These are phyloP conservation scores for Penicillium sp. DNA, from an alignment of 2,329 filamentous ascomycete species.

Conservation along the genomic window DNA sequence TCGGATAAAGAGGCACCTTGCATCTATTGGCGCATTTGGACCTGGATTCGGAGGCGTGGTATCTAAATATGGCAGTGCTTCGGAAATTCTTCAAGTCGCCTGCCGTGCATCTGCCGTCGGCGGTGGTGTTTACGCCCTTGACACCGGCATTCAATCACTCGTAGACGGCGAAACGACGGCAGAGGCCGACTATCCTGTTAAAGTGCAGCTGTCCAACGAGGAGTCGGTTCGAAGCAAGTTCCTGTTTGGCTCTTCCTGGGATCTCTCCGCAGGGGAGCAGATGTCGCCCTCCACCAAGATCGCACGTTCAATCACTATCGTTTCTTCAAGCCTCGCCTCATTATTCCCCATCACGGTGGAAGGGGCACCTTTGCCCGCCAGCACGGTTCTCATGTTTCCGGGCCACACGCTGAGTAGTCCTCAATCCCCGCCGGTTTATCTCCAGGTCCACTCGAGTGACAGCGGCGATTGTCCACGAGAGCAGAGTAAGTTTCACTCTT, in stretches of 20 bases:
- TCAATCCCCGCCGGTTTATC: constrained; percentile 52
- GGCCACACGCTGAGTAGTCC: constrained; percentile 29
- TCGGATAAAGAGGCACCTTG: constrained; percentile 73
- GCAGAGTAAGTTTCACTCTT: constrained; percentile 72
- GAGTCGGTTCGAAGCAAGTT: constrained; percentile 38
- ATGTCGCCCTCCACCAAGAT: constrained; percentile 38
- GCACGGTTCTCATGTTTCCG: constrained; percentile 50
- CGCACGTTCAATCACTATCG: constrained; percentile 65
- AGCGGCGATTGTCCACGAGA: constrained; percentile 84
- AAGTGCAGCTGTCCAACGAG: constrained; percentile 36
- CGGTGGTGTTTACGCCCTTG: constrained; percentile 84
- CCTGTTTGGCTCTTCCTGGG: constrained; percentile 39
- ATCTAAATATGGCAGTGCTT: constrained; percentile 87
- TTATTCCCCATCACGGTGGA: constrained; percentile 73
- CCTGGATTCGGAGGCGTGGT: constrained; percentile 85
- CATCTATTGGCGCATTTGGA: constrained; percentile 83
- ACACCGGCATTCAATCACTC: constrained; percentile 58
- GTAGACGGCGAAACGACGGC: constrained; percentile 10
- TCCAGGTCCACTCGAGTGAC: constrained; percentile 78
- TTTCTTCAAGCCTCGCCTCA: constrained; percentile 62
- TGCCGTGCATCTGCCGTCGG: constrained; percentile 90
- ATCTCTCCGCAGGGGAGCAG: constrained; percentile 29
- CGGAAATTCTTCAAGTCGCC: constrained; percentile 86
- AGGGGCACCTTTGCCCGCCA: constrained; percentile 71
- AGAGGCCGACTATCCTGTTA: constrained; percentile 22